Base-by-base conservation (phyloP, 257 asterid genomes). In the Phtheirospermum japonicum region DNA sequence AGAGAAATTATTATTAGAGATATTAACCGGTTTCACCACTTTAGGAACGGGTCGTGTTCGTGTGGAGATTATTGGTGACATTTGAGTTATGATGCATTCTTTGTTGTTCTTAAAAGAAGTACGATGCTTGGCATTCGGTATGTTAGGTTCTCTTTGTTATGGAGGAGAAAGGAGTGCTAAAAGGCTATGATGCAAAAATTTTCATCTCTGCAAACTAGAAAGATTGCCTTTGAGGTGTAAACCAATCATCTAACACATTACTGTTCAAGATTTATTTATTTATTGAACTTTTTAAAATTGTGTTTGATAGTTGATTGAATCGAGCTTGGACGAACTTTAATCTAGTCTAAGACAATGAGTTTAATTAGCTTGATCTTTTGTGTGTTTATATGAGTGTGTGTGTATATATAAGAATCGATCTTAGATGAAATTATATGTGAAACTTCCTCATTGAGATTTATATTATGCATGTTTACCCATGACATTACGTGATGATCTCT, bases 51-150 rank as follows among this genome's bases (percentile, higher is more conserved):
- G 6, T 63, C 74, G 61, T 88, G 96, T 73, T 83, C 96, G 18
- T 88, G 96, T 71, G 84, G 88, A 32, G 96, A 88, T 73, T 88
- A 83, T 58, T 85, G 96, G 95, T 88, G 69, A 64, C 53, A 19
- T 59, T 33, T n/a, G 45, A 46, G 59, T 52, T 36, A 40, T 28
- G 54, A 57, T 36, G 49, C 31, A 30, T 52, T 61, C 43, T 39
- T 34, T 2, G 51, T 1, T 52, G 59, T 37, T 53, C 14, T 37
- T 43, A 14, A 46, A 53, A 45, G 57, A 50, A 28, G 71, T 58
- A 63, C 63, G 49, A 40, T 0, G 51, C 19, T 45, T 4, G 9
- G 19, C 18, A 14, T 42, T 66, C 61, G 5, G 62, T 55, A 4
- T 61, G 31, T 30, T 10, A 16, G 61, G 30, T 19, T 55, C 57